Evolutionary conservation across 2,329 filamentous ascomycete genomes (phyloP).

Genomic region (Seiridium cupressi): DNA sequence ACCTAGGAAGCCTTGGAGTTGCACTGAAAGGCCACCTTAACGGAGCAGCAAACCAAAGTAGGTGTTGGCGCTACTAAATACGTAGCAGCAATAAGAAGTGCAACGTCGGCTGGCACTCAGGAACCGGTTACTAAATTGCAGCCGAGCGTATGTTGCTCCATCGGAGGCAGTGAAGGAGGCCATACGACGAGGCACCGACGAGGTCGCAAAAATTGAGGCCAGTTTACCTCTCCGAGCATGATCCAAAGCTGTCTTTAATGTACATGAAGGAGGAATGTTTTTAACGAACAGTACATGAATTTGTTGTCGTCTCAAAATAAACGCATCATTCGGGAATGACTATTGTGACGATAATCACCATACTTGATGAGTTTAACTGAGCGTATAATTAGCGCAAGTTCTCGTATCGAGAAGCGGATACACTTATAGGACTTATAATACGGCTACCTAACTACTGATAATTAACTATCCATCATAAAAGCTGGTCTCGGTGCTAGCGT

Average conservation of each 20-base stretch:
- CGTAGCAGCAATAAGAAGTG: slow-evolving; percentile 48
- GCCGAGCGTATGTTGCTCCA: slow-evolving; percentile 57
- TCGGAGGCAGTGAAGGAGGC: slow-evolving; percentile 39
- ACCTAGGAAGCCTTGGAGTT: slow-evolving; percentile 59
- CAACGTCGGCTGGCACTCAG: slow-evolving; percentile 56
- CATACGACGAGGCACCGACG: slow-evolving; percentile 19
- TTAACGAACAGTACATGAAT: no score
- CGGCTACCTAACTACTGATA: no score
- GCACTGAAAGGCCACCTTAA: slow-evolving; percentile 67
- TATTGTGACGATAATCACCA: no score
- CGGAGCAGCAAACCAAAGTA: slow-evolving; percentile 80
- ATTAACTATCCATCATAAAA: no score
- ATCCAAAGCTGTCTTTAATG: background rate
- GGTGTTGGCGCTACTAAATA: slow-evolving; percentile 83
- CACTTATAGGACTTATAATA: no score
- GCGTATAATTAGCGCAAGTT: no score
- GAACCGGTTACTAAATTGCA: slow-evolving; percentile 55
- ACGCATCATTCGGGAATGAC: no score
- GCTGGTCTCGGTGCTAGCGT: no score
- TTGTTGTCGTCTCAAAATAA: no score
- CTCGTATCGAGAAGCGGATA: no score
- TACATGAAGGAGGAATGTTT: no score
- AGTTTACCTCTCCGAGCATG: background rate
- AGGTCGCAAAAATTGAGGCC: background rate
- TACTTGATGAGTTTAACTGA: no score